Percentiles rank a stretch among this genome's conserved stretches.
Evolutionary conservation across 371 early-diverging fungal genomes (phyloP).

Genomic region (Mucor piriformis): DNA sequence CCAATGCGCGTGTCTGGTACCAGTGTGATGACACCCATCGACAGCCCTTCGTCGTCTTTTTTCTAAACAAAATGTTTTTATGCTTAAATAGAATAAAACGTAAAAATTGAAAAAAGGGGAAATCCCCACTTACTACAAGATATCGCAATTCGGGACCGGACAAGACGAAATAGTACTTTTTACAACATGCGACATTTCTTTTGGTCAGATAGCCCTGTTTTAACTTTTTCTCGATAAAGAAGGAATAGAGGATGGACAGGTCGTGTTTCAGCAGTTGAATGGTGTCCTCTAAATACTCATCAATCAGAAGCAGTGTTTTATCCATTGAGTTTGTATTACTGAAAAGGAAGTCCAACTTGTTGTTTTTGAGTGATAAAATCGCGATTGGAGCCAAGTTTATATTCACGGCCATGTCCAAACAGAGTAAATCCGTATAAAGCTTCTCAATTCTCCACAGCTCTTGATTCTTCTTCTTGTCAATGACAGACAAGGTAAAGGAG

Average conservation of each 20-base stretch:
- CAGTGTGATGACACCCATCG: slow-evolving; percentile 26
- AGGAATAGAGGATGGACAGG: neutral
- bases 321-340: neutral
- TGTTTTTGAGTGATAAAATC: neutral
- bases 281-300: neutral
- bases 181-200: slow-evolving; percentile 84
- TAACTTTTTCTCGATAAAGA: slow-evolving; percentile 11
- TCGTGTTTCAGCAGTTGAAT: neutral
- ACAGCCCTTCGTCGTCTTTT: slow-evolving; percentile 48
- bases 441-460: slow-evolving; percentile 85
- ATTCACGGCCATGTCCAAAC: slow-evolving; percentile 50
- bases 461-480: neutral
- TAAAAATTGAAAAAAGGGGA: no score
- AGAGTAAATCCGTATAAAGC: slow-evolving; percentile 77
- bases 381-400: slow-evolving; percentile 1
- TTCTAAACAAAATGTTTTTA: neutral
- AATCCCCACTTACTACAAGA: neutral
- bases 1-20: slow-evolving; percentile 54
- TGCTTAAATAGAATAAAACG: no score
- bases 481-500: neutral
- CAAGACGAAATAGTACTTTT: slow-evolving; percentile 74
- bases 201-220: slow-evolving; percentile 80
- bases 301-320: neutral
- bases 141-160: neutral
- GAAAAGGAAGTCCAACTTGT: neutral